Conservation (phyloP, 2,329 filamentous ascomycete genomes). For the Teratosphaeria destructans region DNA sequence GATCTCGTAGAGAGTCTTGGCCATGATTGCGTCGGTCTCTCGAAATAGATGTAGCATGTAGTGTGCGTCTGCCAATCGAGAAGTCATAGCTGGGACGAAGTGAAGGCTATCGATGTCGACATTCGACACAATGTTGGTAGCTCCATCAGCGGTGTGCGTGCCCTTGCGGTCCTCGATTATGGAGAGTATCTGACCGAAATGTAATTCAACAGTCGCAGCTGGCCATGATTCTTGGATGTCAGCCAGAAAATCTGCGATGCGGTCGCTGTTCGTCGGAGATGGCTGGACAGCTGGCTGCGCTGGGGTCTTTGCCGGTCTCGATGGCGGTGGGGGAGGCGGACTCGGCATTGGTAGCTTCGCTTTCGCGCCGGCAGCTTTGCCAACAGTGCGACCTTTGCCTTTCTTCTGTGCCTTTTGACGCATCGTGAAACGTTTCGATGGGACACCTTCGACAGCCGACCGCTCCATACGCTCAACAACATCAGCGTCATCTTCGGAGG, state of each 20-base stretch:
- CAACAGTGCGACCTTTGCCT: neutral
- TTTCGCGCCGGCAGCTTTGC: neutral
- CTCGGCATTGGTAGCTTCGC: slow-evolving; percentile 1
- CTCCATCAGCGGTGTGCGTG: neutral
- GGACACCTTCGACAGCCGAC: neutral
- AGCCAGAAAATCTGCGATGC: neutral
- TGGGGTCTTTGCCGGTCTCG: neutral
- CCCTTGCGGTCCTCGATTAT: neutral
- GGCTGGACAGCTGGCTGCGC: no score
- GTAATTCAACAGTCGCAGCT: neutral
- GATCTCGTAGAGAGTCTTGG: neutral
- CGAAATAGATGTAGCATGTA: neutral
- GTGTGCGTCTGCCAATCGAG: neutral
- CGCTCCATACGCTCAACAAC: slow-evolving; percentile 4
- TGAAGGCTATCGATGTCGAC: neutral
- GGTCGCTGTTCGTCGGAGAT: neutral
- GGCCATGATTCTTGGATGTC: neutral
- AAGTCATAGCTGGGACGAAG: neutral
- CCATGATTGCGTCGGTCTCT: neutral
- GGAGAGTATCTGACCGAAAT: neutral
- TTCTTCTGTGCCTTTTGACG: slow-evolving; percentile 6
- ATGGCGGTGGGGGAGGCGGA: neutral
- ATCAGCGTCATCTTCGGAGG: neutral
- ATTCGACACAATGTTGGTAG: neutral
- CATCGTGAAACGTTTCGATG: slow-evolving; percentile 4